Evolutionary conservation across 1,139 yeast genomes (phyloP).

Genomic region (Protomyces macrosporus): DNA sequence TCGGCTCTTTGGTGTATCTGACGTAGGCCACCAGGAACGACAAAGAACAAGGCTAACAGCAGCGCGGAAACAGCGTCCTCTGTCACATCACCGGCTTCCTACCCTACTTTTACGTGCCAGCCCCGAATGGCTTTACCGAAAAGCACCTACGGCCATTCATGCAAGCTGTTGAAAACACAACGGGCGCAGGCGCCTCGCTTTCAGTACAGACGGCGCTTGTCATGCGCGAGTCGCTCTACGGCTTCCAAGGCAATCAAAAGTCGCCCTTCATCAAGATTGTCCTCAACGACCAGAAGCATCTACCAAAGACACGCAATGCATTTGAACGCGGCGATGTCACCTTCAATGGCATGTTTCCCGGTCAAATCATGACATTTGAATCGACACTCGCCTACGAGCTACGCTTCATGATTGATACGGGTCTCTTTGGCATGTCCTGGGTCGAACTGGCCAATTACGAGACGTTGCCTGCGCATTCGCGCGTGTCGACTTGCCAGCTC

Average conservation of each 20-base stretch:
- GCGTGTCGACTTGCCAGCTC: constrained; percentile 73
- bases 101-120: constrained; percentile 89
- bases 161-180: constrained; percentile 47
- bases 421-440: constrained; percentile 95
- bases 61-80: constrained; percentile 69
- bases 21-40: constrained; percentile 36
- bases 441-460: constrained; percentile 74
- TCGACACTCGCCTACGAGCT: constrained; percentile 72
- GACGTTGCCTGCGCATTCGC: constrained; percentile 42
- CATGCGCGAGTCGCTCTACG: constrained; percentile 87
- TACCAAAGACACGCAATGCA: constrained; percentile 63
- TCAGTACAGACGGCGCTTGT: constrained; percentile 49
- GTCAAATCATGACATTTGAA: constrained; percentile 68
- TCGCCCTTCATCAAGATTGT: constrained; percentile 74
- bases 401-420: constrained; percentile 86
- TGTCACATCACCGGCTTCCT: constrained; percentile 85
- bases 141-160: constrained; percentile 34
- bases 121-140: constrained; percentile 68
- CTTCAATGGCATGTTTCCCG: constrained; percentile 43
- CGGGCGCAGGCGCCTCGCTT: constrained; percentile 43
- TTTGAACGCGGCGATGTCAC: constrained; percentile 82
- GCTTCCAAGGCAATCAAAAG: constrained; percentile 72
- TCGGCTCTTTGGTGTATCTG: constrained; percentile 88
- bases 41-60: neutral
- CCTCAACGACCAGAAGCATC: constrained; percentile 58